Evolutionary conservation across 495 filamentous ascomycete genomes (phyloP), one percentile per base, ranked within the genome.

Genomic region (Lasiosphaeriaceae sp.): DNA sequence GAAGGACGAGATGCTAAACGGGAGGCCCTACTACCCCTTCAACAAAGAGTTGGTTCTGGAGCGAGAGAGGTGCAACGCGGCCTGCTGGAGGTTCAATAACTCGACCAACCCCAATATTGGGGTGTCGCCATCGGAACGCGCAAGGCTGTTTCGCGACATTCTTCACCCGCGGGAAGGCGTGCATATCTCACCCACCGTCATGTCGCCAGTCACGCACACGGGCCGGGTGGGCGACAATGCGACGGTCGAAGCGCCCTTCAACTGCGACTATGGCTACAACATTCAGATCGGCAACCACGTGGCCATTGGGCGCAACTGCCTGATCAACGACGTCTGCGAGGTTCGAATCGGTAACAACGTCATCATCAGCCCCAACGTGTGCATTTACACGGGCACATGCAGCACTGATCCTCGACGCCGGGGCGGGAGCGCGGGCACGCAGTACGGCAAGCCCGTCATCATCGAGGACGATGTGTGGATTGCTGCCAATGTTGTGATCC

Each of bases 241-340:
- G 8, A 79, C 85, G 39, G 89, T 98, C 41, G 91, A 97, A 57
- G 85, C 90, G 2, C 93, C 94, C 12, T 97, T 98, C 68, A 86
- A 78, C 35, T 97, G 94, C 70, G 91, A 96, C 64, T 98, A 97
- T 65, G 94, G 94, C 2, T 96, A 96, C 66, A 97, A 98, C 64
- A 88, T 97, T 61, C 80, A 81, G 37, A 86, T 98, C 58, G 94
- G 89, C 21, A 88, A 92, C 62, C 86, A 94, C 64, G 90, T 94
- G 7, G 82, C 86, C 59, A 92, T 98, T 56, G 89, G 88, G 11
- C 81, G 89, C 47, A 90, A 92, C 61, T 97, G 94, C 66, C 83
- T 86, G 11, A 89, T 98, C 64, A 82, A 92, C 50, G 94, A 98
- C 64, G 86, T 90, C 34, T 77, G 76, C 68, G 73, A 84, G 64